Conservation (phyloP, 1,284 basidiomycete genomes). For the Cutaneotrichosporon dermatis region DNA sequence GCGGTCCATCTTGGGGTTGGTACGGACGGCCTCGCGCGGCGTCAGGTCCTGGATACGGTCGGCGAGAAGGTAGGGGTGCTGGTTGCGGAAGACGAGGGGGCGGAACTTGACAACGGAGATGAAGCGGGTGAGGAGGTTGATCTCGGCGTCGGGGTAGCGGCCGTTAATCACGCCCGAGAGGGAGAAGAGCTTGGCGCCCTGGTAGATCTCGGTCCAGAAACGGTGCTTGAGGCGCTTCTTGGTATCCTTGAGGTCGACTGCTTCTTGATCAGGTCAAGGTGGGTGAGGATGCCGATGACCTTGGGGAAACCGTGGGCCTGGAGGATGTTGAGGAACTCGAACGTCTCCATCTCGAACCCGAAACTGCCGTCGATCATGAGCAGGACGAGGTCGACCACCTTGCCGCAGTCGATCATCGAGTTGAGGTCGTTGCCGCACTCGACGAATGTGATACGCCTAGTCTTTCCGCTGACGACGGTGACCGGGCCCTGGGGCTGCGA, state of each 20-base stretch:
- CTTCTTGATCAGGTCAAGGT: slow-evolving; percentile 96
- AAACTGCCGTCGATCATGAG: slow-evolving; percentile 98
- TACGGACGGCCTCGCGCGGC: slow-evolving; percentile 73
- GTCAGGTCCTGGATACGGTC: slow-evolving; percentile 96
- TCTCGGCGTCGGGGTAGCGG: slow-evolving; percentile 94
- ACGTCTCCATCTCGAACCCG: slow-evolving; percentile 99
- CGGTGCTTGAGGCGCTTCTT: slow-evolving; percentile 96
- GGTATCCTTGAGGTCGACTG: slow-evolving; percentile 78
- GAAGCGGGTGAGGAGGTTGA: slow-evolving; percentile 91
- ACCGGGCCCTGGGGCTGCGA: slow-evolving; percentile 88
- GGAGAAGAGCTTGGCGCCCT: slow-evolving; percentile 97
- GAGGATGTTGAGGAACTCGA: slow-evolving; percentile 96
- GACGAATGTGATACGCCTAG: slow-evolving; percentile 85
- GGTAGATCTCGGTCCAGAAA: slow-evolving; percentile 99
- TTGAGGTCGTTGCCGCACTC: slow-evolving; percentile 98
- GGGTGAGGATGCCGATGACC: slow-evolving; percentile 92
- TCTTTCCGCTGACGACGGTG: slow-evolving; percentile 90
- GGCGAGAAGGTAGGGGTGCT: slow-evolving; percentile 90
- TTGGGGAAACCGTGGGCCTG: slow-evolving; percentile 98
- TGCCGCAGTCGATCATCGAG: slow-evolving; percentile 96
- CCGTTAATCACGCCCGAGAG: slow-evolving; percentile 96
- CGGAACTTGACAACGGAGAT: slow-evolving; percentile 99
- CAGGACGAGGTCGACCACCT: slow-evolving; percentile 91
- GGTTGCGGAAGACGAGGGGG: slow-evolving; percentile 90
- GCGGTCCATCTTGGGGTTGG: slow-evolving; percentile 74